phyloP scores from a whole-genome alignment of 106 monocot genomes.

The Dendrobium huoshanense region DNA sequence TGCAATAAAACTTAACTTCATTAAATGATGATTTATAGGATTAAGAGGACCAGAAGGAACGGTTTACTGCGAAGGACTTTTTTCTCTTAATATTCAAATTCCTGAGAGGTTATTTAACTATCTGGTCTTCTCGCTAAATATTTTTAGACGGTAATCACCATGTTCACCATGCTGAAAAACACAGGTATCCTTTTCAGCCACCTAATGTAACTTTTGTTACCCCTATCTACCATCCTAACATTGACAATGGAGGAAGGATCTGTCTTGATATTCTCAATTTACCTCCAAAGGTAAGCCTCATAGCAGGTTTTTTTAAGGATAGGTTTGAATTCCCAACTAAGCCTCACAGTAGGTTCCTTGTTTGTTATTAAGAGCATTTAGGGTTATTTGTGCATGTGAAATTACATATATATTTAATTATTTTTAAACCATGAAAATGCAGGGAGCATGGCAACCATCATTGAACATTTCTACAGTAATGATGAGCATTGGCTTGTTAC shows the following conservation, averaged over 20 bases:
- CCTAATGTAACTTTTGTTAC: conserved; percentile 85
- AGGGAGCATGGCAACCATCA: conserved; percentile 92
- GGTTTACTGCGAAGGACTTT: conserved; percentile 63
- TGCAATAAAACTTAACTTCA: not conserved
- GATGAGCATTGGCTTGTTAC: conserved; percentile 73
- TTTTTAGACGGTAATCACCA: not conserved
- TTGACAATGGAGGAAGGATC: conserved; percentile 91
- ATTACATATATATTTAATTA: not conserved
- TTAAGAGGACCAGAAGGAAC: conserved; percentile 84
- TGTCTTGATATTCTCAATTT: conserved; percentile 98
- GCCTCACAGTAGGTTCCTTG: not conserved
- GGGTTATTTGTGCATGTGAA: not conserved
- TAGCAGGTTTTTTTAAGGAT: not conserved
- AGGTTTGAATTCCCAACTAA: conserved; percentile 7
- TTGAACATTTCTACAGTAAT: conserved; percentile 85
- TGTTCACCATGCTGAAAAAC: conserved; percentile 11
- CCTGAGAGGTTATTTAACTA: conserved; percentile 58
- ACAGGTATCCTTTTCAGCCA: conserved; percentile 91
- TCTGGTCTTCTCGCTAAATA: not conserved
- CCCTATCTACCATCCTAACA: conserved; percentile 96
- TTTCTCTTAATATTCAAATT: conserved; percentile 72
- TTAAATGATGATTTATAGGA: conserved; percentile 21
- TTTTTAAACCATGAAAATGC: not conserved
- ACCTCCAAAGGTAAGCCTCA: conserved; percentile 74
- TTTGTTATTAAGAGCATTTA: not conserved